These are phyloP conservation scores for Ceratocystis colombiana DNA, from an alignment of 2,329 filamentous ascomycete species.

Conservation along the genomic window DNA sequence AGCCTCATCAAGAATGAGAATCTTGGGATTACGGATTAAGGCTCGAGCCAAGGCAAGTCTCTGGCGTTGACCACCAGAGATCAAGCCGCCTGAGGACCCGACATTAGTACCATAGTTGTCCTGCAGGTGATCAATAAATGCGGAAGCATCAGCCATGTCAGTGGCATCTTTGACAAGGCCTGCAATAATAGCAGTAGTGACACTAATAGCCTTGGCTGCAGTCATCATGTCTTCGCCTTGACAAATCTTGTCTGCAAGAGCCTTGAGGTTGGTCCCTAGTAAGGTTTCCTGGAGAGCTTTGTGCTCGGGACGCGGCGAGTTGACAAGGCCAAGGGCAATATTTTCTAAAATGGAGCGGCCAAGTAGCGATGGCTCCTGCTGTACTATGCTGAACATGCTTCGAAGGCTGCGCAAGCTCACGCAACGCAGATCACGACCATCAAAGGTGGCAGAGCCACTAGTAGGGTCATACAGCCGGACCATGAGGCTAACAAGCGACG, in stretches of 20 bases:
- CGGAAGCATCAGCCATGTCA: constrained; percentile 47
- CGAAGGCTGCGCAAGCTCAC: constrained; percentile 40
- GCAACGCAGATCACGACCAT: constrained; percentile 39
- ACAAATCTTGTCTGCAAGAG: constrained; percentile 44
- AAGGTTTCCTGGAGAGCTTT: constrained; percentile 38
- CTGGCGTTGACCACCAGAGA: constrained; percentile 53
- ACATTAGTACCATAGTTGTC: constrained; percentile 45
- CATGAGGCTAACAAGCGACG: constrained; percentile 45
- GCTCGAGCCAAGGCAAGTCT: constrained; percentile 49
- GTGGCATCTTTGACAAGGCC: constrained; percentile 43
- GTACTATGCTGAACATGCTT: constrained; percentile 38
- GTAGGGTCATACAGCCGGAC: constrained; percentile 49
- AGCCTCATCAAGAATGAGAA: constrained; percentile 53
- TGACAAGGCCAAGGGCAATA: constrained; percentile 42
- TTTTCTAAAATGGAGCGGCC: constrained; percentile 42
- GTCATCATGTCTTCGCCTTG: constrained; percentile 40
- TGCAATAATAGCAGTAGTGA: constrained; percentile 43
- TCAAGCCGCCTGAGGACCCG: constrained; percentile 44
- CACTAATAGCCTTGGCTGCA: constrained; percentile 37
- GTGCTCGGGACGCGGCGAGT: constrained; percentile 36
- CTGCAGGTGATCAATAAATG: constrained; percentile 46
- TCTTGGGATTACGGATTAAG: constrained; percentile 46
- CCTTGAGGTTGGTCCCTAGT: constrained; percentile 40
- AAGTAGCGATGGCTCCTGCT: constrained; percentile 39
- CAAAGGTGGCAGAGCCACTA: constrained; percentile 39